phyloP scores from a whole-genome alignment of 1,139 yeast species.

The Blastobotrys ciferrii region DNA sequence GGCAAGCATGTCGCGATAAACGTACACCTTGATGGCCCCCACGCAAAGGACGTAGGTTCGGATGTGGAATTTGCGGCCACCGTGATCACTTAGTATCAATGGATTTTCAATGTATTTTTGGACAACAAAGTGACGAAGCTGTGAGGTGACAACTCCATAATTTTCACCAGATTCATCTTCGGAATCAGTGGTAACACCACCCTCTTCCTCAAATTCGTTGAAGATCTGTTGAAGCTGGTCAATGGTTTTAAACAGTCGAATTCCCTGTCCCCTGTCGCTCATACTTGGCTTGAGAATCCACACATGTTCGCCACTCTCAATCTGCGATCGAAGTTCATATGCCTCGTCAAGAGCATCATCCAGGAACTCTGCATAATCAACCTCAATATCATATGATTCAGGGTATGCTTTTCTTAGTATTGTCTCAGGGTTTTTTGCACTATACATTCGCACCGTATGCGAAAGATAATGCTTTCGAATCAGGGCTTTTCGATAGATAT shows the following conservation, averaged over 20 bases:
- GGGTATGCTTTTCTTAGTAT: constrained; percentile 63
- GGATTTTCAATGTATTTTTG: constrained; percentile 77
- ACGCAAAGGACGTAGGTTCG: constrained; percentile 78
- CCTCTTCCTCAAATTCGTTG: constrained; percentile 70
- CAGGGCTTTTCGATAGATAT: constrained; percentile 75
- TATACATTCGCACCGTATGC: constrained; percentile 70
- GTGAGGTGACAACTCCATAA: constrained; percentile 75
- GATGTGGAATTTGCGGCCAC: constrained; percentile 80
- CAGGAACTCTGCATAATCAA: constrained; percentile 94
- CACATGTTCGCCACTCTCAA: constrained; percentile 58
- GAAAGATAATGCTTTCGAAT: constrained; percentile 87
- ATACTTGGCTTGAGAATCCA: constrained; percentile 95
- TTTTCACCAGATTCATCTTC: constrained; percentile 34
- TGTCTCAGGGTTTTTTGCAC: constrained; percentile 71
- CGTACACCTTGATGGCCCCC: constrained; percentile 74
- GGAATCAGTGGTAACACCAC: constrained; percentile 53
- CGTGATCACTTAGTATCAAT: constrained; percentile 57
- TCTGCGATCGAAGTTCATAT: constrained; percentile 78
- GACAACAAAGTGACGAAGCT: constrained; percentile 83
- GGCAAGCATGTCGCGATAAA: constrained; percentile 74
- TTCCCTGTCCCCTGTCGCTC: constrained; percentile 98
- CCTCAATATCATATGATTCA: constrained; percentile 72
- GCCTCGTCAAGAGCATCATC: constrained; percentile 93
- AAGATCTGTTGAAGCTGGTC: constrained; percentile 80
- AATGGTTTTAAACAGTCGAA: constrained; percentile 71